Evolutionary conservation across 2,329 filamentous ascomycete genomes (phyloP).

Genomic region (Ustilaginoidea virens): DNA sequence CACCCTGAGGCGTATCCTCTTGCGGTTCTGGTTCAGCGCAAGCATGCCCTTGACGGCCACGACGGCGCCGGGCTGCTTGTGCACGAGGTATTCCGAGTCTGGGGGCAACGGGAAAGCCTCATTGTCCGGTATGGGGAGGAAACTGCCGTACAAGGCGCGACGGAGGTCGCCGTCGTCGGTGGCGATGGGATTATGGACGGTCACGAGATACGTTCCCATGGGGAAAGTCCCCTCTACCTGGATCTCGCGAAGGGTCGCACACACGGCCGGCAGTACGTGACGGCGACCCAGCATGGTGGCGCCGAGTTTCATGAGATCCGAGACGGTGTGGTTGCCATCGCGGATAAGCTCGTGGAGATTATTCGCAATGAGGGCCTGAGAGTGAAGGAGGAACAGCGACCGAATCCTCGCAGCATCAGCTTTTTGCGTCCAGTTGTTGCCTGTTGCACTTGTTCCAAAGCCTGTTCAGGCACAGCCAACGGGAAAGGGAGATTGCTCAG

Average conservation of each 20-base stretch:
- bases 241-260: constrained; percentile 63
- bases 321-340: constrained; percentile 84
- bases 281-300: constrained; percentile 85
- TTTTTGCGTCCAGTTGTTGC: no score
- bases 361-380: constrained; percentile 63
- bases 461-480: no score
- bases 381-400: no score
- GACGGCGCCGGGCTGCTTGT: constrained; percentile 65
- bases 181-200: constrained; percentile 78
- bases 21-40: constrained; percentile 56
- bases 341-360: constrained; percentile 93
- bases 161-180: constrained; percentile 74
- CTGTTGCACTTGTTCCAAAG: no score
- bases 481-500: background rate
- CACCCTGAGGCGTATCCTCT: constrained; percentile 58
- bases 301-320: constrained; percentile 85
- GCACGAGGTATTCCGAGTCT: constrained; percentile 47
- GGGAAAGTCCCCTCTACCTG: constrained; percentile 92
- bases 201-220: constrained; percentile 83
- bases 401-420: no score
- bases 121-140: constrained; percentile 61
- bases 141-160: constrained; percentile 82
- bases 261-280: constrained; percentile 75
- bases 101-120: constrained; percentile 52
- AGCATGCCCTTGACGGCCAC: constrained; percentile 55